phyloP scores from a whole-genome alignment of 2,329 filamentous ascomycete species.

The Ceratocystis harringtonii region DNA sequence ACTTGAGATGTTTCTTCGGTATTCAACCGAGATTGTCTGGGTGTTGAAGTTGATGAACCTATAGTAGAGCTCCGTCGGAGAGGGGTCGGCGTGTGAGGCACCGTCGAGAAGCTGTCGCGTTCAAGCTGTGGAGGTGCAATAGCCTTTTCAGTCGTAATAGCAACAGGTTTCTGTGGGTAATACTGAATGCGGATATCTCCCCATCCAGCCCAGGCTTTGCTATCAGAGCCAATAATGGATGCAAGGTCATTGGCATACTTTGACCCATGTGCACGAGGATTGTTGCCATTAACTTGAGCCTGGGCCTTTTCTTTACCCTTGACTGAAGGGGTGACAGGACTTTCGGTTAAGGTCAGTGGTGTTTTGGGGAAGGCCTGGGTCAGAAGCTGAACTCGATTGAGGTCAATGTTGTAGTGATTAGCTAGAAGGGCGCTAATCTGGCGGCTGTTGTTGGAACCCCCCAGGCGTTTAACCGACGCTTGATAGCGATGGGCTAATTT shows the following conservation, averaged over 20 bases:
- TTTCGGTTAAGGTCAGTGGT: constrained; percentile 36
- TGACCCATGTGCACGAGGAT: constrained; percentile 26
- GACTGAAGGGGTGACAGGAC: constrained; percentile 35
- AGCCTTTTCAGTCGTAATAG: background rate
- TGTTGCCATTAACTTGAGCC: constrained; percentile 21
- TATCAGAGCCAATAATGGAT: constrained; percentile 49
- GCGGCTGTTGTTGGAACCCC: constrained; percentile 35
- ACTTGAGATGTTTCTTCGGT: constrained; percentile 36
- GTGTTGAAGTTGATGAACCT: constrained; percentile 18
- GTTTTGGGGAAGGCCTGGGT: constrained; percentile 70
- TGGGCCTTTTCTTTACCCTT: constrained; percentile 64
- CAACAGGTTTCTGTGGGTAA: constrained; percentile 38
- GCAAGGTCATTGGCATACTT: constrained; percentile 73
- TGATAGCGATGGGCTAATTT: constrained; percentile 87
- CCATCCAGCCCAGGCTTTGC: constrained; percentile 57
- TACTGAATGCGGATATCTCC: constrained; percentile 68
- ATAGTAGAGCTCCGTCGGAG: constrained; percentile 52
- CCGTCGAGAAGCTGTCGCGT: constrained; percentile 25
- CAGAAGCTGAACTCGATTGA: constrained; percentile 72
- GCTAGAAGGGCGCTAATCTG: constrained; percentile 60
- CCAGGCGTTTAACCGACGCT: constrained; percentile 65
- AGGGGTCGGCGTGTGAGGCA: constrained; percentile 60
- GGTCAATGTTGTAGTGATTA: constrained; percentile 68
- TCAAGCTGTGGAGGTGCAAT: background rate
- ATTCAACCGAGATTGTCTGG: background rate